phyloP scores from a whole-genome alignment of 2,329 filamentous ascomycete species.

The Trichoderma arundinaceum region DNA sequence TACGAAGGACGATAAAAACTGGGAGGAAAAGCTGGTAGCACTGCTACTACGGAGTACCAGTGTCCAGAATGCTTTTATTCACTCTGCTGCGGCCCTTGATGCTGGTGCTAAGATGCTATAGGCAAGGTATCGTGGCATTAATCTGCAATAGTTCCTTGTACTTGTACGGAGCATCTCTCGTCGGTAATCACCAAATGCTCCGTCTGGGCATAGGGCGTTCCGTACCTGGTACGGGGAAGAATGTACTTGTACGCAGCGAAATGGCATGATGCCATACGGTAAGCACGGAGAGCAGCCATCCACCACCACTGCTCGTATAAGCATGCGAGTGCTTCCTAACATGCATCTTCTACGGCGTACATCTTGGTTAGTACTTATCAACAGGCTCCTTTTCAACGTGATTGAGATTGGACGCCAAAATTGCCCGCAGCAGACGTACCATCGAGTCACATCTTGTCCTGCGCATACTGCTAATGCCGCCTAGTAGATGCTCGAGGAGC shows the following conservation, averaged over 20 bases:
- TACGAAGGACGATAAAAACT: neutral
- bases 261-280: neutral
- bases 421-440: too few relatives aligned
- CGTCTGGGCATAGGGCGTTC: too few relatives aligned
- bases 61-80: too few relatives aligned
- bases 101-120: neutral
- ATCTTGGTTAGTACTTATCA: too few relatives aligned
- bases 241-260: neutral
- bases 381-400: too few relatives aligned
- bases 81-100: too few relatives aligned
- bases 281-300: neutral
- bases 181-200: slow-evolving; percentile 1
- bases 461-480: too few relatives aligned
- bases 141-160: neutral
- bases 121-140: slow-evolving; percentile 11
- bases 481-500: too few relatives aligned
- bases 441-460: too few relatives aligned
- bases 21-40: neutral
- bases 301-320: neutral
- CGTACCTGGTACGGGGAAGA: neutral
- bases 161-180: slow-evolving; percentile 10
- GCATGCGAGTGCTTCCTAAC: too few relatives aligned
- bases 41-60: neutral
- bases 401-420: too few relatives aligned
- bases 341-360: too few relatives aligned